A percentile compares a stretch with the other conserved stretches of the same genome.
These are phyloP conservation scores for Ligustrum vulgare DNA, from an alignment of 257 asterid genomes.

Conservation along the genomic window DNA sequence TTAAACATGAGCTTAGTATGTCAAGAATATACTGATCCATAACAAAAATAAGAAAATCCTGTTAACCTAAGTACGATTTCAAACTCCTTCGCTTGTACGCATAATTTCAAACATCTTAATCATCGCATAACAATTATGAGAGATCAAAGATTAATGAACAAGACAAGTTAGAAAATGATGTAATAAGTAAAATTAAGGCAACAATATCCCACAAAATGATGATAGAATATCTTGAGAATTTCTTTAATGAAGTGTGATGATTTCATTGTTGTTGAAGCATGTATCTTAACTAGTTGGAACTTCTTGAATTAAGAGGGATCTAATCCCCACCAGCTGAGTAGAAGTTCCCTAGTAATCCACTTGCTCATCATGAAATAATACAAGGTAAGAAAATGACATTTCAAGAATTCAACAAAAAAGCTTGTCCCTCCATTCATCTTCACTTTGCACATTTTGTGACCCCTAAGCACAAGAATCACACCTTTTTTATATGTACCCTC, in stretches of 20 bases:
- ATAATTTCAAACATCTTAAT: too few relatives aligned
- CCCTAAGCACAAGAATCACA: slow-evolving; percentile 34
- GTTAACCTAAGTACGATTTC: too few relatives aligned
- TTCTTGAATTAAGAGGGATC: slow-evolving; percentile 46
- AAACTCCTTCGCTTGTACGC: too few relatives aligned
- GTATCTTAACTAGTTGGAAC: slow-evolving; percentile 40
- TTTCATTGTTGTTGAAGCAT: slow-evolving; percentile 31
- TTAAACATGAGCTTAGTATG: too few relatives aligned
- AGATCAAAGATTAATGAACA: neutral
- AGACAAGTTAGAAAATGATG: slow-evolving; percentile 6
- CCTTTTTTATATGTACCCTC: slow-evolving; percentile 17
- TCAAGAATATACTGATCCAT: too few relatives aligned
- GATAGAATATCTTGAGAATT: neutral
- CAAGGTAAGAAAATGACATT: slow-evolving; percentile 46
- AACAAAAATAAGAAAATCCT: too few relatives aligned
- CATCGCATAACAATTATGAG: too few relatives aligned
- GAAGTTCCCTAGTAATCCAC: slow-evolving; percentile 45
- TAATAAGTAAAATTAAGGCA: neutral
- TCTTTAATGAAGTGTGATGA: slow-evolving; percentile 29
- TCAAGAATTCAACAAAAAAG: slow-evolving; percentile 24
- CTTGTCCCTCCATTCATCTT: slow-evolving; percentile 12
- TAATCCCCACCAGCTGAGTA: slow-evolving; percentile 59
- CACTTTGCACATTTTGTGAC: neutral
- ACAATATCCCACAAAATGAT: too few relatives aligned
- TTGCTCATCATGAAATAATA: slow-evolving; percentile 39